Conservation (phyloP, 331 rosid genomes). For the Malus hybrid region DNA sequence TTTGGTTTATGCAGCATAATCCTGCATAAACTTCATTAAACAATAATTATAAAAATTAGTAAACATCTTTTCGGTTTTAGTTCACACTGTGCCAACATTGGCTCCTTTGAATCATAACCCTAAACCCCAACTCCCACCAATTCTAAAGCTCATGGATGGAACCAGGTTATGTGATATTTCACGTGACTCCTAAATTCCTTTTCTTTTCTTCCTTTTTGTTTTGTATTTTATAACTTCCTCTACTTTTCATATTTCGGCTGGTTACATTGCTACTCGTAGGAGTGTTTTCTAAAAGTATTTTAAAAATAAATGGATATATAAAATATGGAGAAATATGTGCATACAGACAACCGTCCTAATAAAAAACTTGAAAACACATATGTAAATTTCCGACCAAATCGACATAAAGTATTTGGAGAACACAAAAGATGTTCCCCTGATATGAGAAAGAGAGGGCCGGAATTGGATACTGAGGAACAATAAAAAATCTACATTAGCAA, state of each 20-base stretch:
- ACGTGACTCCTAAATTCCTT: conserved; percentile 4
- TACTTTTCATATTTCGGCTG: neutral
- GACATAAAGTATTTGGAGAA: neutral
- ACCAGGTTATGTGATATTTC: neutral
- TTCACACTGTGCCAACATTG: conserved; percentile 7
- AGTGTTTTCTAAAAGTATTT: neutral
- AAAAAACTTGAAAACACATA: neutral
- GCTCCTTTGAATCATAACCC: neutral
- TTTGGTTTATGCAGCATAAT: neutral
- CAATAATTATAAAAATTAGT: too few species aligned
- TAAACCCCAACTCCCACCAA: conserved; percentile 7
- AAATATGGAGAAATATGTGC: neutral
- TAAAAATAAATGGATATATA: neutral
- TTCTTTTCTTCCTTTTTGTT: neutral
- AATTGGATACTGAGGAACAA: conserved; percentile 10
- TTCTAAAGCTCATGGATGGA: neutral
- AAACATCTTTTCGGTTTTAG: neutral
- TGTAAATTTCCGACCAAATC: conserved; percentile 11
- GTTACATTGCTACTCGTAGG: conserved; percentile 12
- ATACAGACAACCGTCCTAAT: neutral
- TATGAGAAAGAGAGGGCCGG: conserved; percentile 5
- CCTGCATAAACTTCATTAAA: neutral
- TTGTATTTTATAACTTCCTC: too few species aligned
- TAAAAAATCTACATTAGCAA: neutral
- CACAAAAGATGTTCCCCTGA: conserved; percentile 20